Evolutionary conservation across 495 filamentous ascomycete species (phyloP).

Genomic region (Penicillium pulvis): DNA sequence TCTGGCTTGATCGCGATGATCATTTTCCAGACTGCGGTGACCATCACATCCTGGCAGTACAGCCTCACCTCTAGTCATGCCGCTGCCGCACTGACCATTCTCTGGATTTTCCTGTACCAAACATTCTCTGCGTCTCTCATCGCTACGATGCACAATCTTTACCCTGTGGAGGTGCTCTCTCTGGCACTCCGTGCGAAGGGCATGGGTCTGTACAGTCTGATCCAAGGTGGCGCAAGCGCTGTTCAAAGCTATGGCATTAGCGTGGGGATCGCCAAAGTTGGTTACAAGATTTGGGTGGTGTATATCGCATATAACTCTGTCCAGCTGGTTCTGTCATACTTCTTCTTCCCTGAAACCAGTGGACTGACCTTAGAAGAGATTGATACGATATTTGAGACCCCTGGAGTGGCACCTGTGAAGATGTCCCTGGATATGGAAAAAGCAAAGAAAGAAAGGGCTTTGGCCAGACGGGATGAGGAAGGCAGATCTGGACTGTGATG

Average conservation of each 20-base stretch:
- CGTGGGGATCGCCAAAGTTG: constrained; percentile 41
- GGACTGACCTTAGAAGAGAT: constrained; percentile 45
- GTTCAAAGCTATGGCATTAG: constrained; percentile 44
- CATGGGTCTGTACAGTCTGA: constrained; percentile 45
- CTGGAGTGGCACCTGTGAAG: constrained; percentile 45
- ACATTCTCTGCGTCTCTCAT: constrained; percentile 40
- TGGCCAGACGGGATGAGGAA: constrained; percentile 23
- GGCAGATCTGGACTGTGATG: constrained; percentile 1
- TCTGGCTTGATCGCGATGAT: constrained; percentile 37
- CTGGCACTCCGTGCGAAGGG: constrained; percentile 44
- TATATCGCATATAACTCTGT: constrained; percentile 46
- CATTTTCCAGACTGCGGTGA: constrained; percentile 40
- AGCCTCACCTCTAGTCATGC: constrained; percentile 21
- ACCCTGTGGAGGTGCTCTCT: constrained; percentile 43
- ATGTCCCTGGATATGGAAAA: constrained; percentile 46
- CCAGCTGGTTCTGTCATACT: constrained; percentile 43
- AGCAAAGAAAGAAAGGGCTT: constrained; percentile 40
- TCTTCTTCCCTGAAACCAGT: constrained; percentile 45
- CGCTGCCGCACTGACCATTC: constrained; percentile 35
- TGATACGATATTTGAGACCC: constrained; percentile 47
- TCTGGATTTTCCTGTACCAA: constrained; percentile 48
- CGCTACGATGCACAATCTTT: constrained; percentile 49
- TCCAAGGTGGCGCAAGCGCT: constrained; percentile 43
- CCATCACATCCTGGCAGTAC: constrained; percentile 46
- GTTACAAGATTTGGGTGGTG: constrained; percentile 49